These are phyloP conservation scores for Thinopyrum elongatum DNA, from an alignment of 176 grass and related monocot species.

Conservation along the genomic window DNA sequence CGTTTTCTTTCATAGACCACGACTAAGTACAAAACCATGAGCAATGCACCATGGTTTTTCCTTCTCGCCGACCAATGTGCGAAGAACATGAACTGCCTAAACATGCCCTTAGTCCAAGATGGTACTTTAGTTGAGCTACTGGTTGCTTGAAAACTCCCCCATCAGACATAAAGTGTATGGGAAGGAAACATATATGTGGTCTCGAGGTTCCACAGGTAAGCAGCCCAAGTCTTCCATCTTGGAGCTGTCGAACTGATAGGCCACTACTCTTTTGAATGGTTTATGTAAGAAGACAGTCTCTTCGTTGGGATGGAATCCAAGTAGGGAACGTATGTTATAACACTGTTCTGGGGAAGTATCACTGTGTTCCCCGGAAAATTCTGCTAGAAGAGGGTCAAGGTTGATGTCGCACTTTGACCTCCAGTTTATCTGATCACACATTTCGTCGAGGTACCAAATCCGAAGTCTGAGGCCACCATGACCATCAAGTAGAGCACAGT, in stretches of 20 bases:
- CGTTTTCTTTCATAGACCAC: background rate
- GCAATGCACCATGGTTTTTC: background rate
- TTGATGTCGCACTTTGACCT: background rate
- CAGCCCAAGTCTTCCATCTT: conserved; percentile 1
- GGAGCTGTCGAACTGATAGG: background rate
- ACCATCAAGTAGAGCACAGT: background rate
- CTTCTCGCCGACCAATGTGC: background rate
- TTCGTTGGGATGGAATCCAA: background rate
- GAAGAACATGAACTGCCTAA: background rate
- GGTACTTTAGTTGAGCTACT: background rate
- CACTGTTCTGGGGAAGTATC: background rate
- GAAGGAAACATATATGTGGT: background rate
- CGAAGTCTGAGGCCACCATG: background rate
- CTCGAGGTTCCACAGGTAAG: background rate
- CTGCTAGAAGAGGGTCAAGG: background rate
- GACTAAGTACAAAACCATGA: background rate
- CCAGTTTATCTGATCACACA: background rate
- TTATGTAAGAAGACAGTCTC: background rate
- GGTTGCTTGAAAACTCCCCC: background rate
- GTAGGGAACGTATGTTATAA: background rate
- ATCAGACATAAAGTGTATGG: background rate
- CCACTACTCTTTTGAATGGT: background rate
- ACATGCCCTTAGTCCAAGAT: background rate
- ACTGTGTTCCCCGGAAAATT: background rate
- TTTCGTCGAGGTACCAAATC: background rate